Evolutionary conservation across 805 yeast species (phyloP).

Genomic region (Suhomyces sp.): DNA sequence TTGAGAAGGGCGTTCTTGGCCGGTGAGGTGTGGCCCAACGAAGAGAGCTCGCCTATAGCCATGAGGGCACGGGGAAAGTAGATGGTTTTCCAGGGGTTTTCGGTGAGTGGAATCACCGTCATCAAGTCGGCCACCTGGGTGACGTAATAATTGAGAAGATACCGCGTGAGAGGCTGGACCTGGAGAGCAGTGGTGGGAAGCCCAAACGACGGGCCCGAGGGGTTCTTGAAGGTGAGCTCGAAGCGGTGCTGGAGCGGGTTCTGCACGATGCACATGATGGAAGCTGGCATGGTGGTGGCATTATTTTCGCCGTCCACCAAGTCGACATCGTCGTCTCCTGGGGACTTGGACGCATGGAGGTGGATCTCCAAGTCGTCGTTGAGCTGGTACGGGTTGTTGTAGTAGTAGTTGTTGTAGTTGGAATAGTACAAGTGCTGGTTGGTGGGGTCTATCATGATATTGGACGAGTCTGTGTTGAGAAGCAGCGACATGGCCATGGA

Average conservation of each 20-base stretch:
- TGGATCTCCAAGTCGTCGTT: slow-evolving; percentile 41
- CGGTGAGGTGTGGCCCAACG: slow-evolving; percentile 68
- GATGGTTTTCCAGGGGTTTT: slow-evolving; percentile 86
- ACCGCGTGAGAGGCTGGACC: slow-evolving; percentile 68
- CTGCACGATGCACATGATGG: slow-evolving; percentile 50
- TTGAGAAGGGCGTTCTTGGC: slow-evolving; percentile 76
- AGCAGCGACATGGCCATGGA: slow-evolving; percentile 15
- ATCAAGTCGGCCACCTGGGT: slow-evolving; percentile 75
- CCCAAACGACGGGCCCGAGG: slow-evolving; percentile 19
- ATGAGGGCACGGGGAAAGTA: slow-evolving; percentile 78
- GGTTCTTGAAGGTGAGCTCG: slow-evolving; percentile 31
- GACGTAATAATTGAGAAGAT: slow-evolving; percentile 66
- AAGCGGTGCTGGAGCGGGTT: slow-evolving; percentile 40
- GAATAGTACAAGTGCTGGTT: slow-evolving; percentile 38
- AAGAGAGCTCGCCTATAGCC: slow-evolving; percentile 78
- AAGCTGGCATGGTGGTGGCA: slow-evolving; percentile 48
- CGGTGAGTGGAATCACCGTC: slow-evolving; percentile 68
- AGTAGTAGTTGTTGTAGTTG: slow-evolving; percentile 37
- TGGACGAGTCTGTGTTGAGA: slow-evolving; percentile 10
- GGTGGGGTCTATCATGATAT: slow-evolving; percentile 26
- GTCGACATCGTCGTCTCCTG: slow-evolving; percentile 24
- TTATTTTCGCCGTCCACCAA: slow-evolving; percentile 31
- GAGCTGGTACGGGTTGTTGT: slow-evolving; percentile 37
- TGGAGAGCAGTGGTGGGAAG: slow-evolving; percentile 61
- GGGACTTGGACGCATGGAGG: slow-evolving; percentile 36